Conservation (phyloP, 2,329 filamentous ascomycete species). For the Aspergillus neoniger region DNA sequence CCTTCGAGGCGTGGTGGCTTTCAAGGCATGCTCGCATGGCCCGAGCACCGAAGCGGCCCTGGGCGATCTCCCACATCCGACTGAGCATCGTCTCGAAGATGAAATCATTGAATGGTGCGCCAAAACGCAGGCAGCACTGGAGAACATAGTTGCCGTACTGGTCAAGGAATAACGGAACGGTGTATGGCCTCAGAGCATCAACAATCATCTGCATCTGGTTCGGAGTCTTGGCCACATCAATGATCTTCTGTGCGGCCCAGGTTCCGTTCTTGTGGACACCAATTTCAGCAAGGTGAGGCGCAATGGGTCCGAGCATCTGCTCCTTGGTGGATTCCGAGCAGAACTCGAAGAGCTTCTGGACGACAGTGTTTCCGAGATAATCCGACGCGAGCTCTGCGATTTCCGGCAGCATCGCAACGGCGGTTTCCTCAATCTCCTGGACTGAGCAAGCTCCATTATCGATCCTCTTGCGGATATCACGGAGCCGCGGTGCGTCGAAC, state of each 20-base stretch:
- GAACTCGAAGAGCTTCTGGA: slow-evolving; percentile 97
- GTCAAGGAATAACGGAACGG: slow-evolving; percentile 88
- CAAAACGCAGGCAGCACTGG: slow-evolving; percentile 93
- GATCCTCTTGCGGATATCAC: slow-evolving; percentile 95
- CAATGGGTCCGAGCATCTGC: slow-evolving; percentile 84
- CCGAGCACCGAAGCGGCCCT: slow-evolving; percentile 90
- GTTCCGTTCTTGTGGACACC: slow-evolving; percentile 99
- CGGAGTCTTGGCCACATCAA: slow-evolving; percentile 87
- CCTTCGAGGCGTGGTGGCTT: slow-evolving; percentile 91
- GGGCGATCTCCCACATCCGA: slow-evolving; percentile 88
- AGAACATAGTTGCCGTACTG: slow-evolving; percentile 99
- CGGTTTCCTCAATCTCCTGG: slow-evolving; percentile 88
- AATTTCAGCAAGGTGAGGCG: slow-evolving; percentile 91
- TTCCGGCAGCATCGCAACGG: slow-evolving; percentile 91
- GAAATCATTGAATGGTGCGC: slow-evolving; percentile 85
- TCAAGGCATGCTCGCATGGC: slow-evolving; percentile 97
- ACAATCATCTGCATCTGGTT: slow-evolving; percentile 82
- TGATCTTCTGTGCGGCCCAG: slow-evolving; percentile 99
- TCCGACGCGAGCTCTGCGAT: slow-evolving; percentile 93
- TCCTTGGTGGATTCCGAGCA: slow-evolving; percentile 90
- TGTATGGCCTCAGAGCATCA: slow-evolving; percentile 80
- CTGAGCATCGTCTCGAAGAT: slow-evolving; percentile 98
- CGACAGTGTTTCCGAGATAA: slow-evolving; percentile 98
- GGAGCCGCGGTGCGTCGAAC: slow-evolving; percentile 89
- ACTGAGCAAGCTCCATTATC: slow-evolving; percentile 88